Base-by-base conservation (phyloP, 371 early-diverging fungal genomes). In the Mucor mucedo region DNA sequence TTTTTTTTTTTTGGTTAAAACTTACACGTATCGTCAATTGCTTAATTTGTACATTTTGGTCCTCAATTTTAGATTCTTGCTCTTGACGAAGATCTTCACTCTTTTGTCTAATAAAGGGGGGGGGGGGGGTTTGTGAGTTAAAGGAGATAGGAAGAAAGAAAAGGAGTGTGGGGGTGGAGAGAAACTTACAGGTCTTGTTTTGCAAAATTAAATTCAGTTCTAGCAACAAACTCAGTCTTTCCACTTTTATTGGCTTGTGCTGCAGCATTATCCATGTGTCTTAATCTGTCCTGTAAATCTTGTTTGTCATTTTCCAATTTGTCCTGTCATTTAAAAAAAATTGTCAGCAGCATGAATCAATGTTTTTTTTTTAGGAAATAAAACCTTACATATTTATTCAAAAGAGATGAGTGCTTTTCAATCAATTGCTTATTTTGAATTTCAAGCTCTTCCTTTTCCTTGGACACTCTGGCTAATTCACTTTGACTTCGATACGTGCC, bases 141-240 rank as follows among this genome's bases (percentile, higher is more conserved):
- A n/a, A n/a, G n/a, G n/a, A n/a, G n/a, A n/a, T n/a, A 63, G 49
- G 8, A 35, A 35, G 35, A 35, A 35, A 8, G 2, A 35, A 8
- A 35, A 35, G 35, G 35, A 8, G 8, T 6, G 35, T 9, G 14
- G 27, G 53, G 4, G 6, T 28, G 38, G 33, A 30, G 7, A 2
- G 33, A 35, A 9, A 30, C 52, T 78, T 86, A 91, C 90, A 96
- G 71, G 49, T 95, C 93, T 52, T 86, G 84, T 62, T 91, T 92
- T 69, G 96, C 75, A 55, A 88, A 87, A 40, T 93, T 93, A 62
- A 95, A 93, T 69, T 97, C 97, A 16, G 92, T 85, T 52, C 88
- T 80, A 83, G 94, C 84, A 48, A 96, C 69, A 55, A 91, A 91
- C 62, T 97, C 96, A 7, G 90, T 82, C 66, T 87, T 89, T 27